phyloP scores from a whole-genome alignment of 2,329 filamentous ascomycete species.

The Fusarium newnesense region DNA sequence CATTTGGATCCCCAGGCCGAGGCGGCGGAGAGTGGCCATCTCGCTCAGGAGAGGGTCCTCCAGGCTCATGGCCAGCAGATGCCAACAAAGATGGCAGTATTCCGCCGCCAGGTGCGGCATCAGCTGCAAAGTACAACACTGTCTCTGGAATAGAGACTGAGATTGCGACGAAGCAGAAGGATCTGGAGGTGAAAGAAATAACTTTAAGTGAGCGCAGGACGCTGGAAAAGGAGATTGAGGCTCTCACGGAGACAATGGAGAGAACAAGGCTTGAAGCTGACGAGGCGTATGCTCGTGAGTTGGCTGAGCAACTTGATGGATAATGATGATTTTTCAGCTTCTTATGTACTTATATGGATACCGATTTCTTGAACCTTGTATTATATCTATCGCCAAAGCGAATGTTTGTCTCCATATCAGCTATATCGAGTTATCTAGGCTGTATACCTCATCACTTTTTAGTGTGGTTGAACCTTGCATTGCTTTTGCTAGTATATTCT shows the following conservation, averaged over 20 bases:
- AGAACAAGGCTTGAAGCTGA: constrained; percentile 57
- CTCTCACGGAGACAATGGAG: constrained; percentile 52
- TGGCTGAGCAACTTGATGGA: constrained; percentile 43
- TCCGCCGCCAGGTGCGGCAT: constrained; percentile 39
- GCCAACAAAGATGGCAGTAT: constrained; percentile 25
- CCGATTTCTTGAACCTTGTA: background rate
- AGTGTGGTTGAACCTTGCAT: background rate
- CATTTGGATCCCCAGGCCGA: constrained; percentile 15
- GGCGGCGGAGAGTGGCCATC: constrained; percentile 1
- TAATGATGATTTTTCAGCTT: background rate
- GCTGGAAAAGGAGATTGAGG: constrained; percentile 51
- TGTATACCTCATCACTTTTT: background rate
- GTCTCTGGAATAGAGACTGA: constrained; percentile 50
- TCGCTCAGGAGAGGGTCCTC: constrained; percentile 14
- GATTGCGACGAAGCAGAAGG: constrained; percentile 46
- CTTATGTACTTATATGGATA: background rate
- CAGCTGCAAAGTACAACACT: constrained; percentile 50
- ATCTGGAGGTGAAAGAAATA: constrained; percentile 41
- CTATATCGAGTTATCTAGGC: background rate
- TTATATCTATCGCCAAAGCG: background rate
- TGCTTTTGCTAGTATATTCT: too few relatives aligned
- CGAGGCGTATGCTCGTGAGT: constrained; percentile 57
- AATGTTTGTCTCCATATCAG: background rate
- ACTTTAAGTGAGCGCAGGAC: constrained; percentile 38
- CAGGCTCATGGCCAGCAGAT: constrained; percentile 52